Evolutionary conservation across 2,329 filamentous ascomycete species (phyloP), one percentile per base, ranked within the genome.

Genomic region (Epichloe uncinata): DNA sequence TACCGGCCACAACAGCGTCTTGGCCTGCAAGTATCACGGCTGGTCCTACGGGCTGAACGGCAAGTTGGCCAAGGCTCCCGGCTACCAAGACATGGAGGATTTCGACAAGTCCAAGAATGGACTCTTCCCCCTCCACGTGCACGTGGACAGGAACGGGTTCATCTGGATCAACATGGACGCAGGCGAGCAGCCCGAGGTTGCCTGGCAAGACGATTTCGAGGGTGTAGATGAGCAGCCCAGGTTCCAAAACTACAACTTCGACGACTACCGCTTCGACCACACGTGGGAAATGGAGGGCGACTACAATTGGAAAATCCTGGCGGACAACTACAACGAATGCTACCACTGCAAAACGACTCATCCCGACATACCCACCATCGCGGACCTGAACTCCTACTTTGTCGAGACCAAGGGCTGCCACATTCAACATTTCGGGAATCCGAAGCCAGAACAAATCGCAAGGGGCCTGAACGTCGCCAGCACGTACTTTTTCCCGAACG

Each of bases 301-400:
- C 34, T 77, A 73, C 59, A 80, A 80, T 65, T 81, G 77, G 77
- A 81, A 81, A 65, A 73, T 75, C 22, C 61, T 79, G 34, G 72
- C 73, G 13, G 79, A 82, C 59, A 81, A 82, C 66, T 83, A 80
- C 68, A 83, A 83, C 60, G 78, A 79, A 59, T 82, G 78, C 59
- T 83, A 82, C 56, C 78, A 82, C 66, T 81, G 77, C 66, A 72
- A 73, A 47, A 75, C 73, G 1, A 73, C 77, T 2, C 78, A 81
- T 55, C 77, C 79, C 2, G 75, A 78, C 51, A 74, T 81, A 34
- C 69, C 74, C 4, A 66, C 69, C 41, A 68, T 81, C n/a, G 71
- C 77, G 42, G 74, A 81, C 52, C 69, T 81, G 38, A 70, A 72
- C 51, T 72, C 72, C 3, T 81, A 81, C 63, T 63, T 66, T 40